Base-by-base conservation (phyloP, 306 rosid species). In the Glycine latifolia region DNA sequence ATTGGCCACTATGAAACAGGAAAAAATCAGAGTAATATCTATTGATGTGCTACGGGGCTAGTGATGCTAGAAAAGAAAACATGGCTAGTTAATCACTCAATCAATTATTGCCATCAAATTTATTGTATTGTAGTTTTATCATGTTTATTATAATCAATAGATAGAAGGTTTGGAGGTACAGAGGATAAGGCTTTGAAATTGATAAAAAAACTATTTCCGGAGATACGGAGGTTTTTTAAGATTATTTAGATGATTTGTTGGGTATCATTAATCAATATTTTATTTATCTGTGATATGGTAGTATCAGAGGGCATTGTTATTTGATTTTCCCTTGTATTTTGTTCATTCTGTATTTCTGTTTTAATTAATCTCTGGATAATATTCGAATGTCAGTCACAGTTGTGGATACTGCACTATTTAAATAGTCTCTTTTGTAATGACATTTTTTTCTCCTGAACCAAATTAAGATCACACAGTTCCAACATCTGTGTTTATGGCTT, bases 211-310 rank as follows among this genome's bases (percentile, higher is more conserved):
- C 37, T 44, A 9, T 68, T 12, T 52, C 1, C 0, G 43, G 41
- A 16, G 17, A 12, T 50, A 50, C 17, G 8, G 16, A 39, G 12
- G 1, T 43, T 55, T 46, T 69, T 31, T 20, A 44, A 69, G 14
- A 26, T 58, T 46, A 78, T 67, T 67, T 41, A 6, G 46, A 43
- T 70, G 59, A 59, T 62, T 56, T 56, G 39, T 33, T 71, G 83
- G 33, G 53, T 60, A 50, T n/a, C 47, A 35, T n/a, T 59, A 56
- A 70, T 35, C 73, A 67, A 5, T 15, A 67, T 2, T 58, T 37
- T 71, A 35, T 55, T 71, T 70, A 33, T 50, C 70, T 60, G 65
- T 60, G 44, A 66, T 15, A 49, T 53, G 20, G 73, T 35, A 26
- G 31, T 60, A 66, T 65, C 53, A 66, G 59, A 78, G 20, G 54